Conservation (phyloP, 2,329 filamentous ascomycete species). For the Emmonsiellopsis sp. region DNA sequence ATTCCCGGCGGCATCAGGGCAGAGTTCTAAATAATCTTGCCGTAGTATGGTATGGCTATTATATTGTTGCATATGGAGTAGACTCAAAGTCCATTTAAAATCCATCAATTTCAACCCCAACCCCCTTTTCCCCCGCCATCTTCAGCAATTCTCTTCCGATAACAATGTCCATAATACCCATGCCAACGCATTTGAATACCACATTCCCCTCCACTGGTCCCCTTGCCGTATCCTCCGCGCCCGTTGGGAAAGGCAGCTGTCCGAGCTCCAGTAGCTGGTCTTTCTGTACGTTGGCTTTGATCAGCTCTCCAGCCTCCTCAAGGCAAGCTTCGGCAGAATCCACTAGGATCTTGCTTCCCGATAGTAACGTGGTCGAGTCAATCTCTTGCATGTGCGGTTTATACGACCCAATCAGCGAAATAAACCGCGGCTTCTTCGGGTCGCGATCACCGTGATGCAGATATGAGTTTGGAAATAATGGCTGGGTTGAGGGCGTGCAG, state of each 20-base stretch:
- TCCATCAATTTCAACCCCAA: constrained; percentile 28
- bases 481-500: constrained; percentile 37
- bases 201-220: constrained; percentile 26
- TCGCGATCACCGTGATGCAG: constrained; percentile 24
- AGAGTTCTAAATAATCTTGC: no score
- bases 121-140: constrained; percentile 21
- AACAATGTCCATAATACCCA: constrained; percentile 43
- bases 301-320: constrained; percentile 39
- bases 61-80: background rate
- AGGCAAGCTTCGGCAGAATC: constrained; percentile 43
- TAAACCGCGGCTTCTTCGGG: constrained; percentile 31
- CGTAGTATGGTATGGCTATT: background rate
- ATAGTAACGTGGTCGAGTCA: constrained; percentile 35
- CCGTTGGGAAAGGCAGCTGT: constrained; percentile 14
- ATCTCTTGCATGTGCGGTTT: constrained; percentile 45
- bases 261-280: constrained; percentile 36
- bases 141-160: constrained; percentile 33
- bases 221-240: background rate
- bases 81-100: constrained; percentile 18
- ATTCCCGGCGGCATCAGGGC: no score
- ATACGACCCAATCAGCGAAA: constrained; percentile 46
- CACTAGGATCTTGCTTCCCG: constrained; percentile 57
- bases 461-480: constrained; percentile 32
- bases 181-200: constrained; percentile 43
- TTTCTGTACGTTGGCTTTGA: constrained; percentile 27